phyloP scores from a whole-genome alignment of 768 basidiomycete genomes.

The Scleroderma citrinum region DNA sequence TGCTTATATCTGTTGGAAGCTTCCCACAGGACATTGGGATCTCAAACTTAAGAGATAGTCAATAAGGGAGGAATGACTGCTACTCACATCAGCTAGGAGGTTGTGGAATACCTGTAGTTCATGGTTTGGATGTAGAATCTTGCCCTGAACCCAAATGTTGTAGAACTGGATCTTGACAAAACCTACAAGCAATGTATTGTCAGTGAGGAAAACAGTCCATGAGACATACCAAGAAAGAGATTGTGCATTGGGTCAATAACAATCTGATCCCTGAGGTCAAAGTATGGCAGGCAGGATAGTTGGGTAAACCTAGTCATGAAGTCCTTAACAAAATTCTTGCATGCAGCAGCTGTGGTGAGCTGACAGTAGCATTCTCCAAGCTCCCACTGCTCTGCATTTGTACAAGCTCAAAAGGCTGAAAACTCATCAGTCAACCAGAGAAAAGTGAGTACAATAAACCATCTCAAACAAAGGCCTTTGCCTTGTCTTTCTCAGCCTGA shows the following conservation, averaged over 20 bases:
- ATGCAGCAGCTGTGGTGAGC: no score
- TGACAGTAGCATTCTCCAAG: no score
- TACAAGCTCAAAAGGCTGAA: no score
- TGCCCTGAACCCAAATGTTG: not conserved
- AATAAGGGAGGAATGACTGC: no score
- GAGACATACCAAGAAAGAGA: slow-evolving; percentile 23
- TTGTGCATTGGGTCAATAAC: slow-evolving; percentile 36
- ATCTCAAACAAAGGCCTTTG: slow-evolving; percentile 14
- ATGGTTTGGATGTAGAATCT: not conserved
- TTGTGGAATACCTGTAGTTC: not conserved
- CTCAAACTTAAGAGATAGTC: no score
- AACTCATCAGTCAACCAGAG: no score
- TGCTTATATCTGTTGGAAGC: not conserved
- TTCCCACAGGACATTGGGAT: not conserved
- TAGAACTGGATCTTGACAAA: not conserved
- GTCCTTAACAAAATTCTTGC: slow-evolving; percentile 3
- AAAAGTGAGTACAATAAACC: slow-evolving; percentile 6
- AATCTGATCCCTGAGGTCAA: slow-evolving; percentile 20
- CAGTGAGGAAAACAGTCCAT: no score
- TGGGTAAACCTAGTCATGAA: slow-evolving; percentile 6
- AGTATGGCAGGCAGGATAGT: slow-evolving; percentile 30
- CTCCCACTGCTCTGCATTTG: no score
- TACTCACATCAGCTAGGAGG: not conserved
- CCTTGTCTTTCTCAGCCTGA: slow-evolving; percentile 16
- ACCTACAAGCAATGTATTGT: not conserved